A percentile compares a stretch with the other conserved stretches of the same genome.
phyloP scores from a whole-genome alignment of 2,329 filamentous ascomycete genomes.

The Alternaria ventricosa region DNA sequence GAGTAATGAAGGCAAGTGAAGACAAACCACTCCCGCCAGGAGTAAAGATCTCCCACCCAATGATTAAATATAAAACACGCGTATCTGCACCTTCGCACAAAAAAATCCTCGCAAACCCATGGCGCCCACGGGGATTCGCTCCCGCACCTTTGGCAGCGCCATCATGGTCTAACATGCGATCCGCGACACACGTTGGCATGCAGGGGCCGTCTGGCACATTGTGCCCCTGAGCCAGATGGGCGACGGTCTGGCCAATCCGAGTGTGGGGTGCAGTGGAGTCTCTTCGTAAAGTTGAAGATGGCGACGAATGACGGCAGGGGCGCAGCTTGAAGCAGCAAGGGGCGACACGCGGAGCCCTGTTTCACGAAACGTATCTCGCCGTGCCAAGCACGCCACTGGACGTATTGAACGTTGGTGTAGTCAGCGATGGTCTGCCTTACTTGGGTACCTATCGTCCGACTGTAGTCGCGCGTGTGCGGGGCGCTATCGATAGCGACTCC shows the following conservation, averaged over 20 bases:
- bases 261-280: constrained; percentile 18
- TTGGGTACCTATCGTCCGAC: background rate
- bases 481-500: background rate
- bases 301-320: constrained; percentile 26
- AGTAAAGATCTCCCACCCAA: constrained; percentile 16
- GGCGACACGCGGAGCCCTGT: constrained; percentile 20
- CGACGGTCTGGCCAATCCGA: constrained; percentile 32
- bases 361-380: constrained; percentile 34
- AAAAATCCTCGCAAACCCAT: constrained; percentile 25
- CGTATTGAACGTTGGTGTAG: constrained; percentile 4
- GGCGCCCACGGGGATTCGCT: constrained; percentile 24
- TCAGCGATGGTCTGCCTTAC: constrained; percentile 3
- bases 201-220: constrained; percentile 24
- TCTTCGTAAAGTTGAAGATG: constrained; percentile 1
- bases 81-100: constrained; percentile 16
- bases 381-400: constrained; percentile 20
- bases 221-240: constrained; percentile 32
- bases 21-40: background rate
- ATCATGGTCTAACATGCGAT: constrained; percentile 19
- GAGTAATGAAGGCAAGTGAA: constrained; percentile 1
- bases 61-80: constrained; percentile 26
- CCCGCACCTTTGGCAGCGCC: constrained; percentile 10
- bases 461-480: constrained; percentile 1
- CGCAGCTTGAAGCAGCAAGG: constrained; percentile 28
- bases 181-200: constrained; percentile 18